Evolutionary conservation across 805 yeast genomes (phyloP).

Genomic region (Pichia paraexigua): DNA sequence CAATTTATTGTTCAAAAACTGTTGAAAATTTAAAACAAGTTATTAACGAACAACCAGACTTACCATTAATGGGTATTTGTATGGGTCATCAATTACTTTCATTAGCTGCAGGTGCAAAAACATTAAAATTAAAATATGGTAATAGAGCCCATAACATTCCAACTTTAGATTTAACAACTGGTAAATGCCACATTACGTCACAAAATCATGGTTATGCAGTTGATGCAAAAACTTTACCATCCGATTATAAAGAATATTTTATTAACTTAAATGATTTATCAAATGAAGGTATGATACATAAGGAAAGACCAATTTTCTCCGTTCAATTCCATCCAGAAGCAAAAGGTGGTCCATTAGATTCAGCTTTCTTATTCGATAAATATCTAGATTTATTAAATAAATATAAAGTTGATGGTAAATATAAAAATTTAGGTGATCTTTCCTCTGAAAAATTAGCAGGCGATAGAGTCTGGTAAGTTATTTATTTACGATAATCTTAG

Average conservation of each 20-base stretch:
- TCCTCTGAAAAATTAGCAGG: constrained; percentile 10
- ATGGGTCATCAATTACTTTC: constrained; percentile 96
- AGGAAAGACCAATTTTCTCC: constrained; percentile 80
- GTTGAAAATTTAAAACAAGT: constrained; percentile 65
- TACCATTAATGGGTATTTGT: constrained; percentile 97
- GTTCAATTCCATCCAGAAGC: constrained; percentile 99
- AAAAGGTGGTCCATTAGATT: constrained; percentile 97
- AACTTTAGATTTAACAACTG: constrained; percentile 80
- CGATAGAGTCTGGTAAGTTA: constrained; percentile 11
- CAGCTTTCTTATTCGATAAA: constrained; percentile 83
- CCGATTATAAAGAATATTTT: constrained; percentile 80
- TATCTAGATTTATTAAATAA: constrained; percentile 63
- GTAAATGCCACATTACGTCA: constrained; percentile 95
- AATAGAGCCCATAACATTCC: constrained; percentile 99
- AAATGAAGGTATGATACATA: constrained; percentile 96
- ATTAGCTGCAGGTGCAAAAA: constrained; percentile 88
- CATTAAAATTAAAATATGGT: constrained; percentile 91
- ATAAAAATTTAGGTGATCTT: constrained; percentile 10
- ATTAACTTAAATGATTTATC: constrained; percentile 91
- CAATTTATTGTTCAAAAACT: constrained; percentile 80
- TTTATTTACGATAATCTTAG: background rate
- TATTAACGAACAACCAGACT: constrained; percentile 50
- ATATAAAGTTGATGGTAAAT: constrained; percentile 38
- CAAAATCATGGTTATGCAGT: constrained; percentile 99
- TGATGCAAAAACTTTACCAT: constrained; percentile 65